Percentiles rank a stretch among this genome's conserved stretches.
These are phyloP conservation scores for Lathyrus oleraceus DNA, from an alignment of 306 rosid species.

Conservation along the genomic window DNA sequence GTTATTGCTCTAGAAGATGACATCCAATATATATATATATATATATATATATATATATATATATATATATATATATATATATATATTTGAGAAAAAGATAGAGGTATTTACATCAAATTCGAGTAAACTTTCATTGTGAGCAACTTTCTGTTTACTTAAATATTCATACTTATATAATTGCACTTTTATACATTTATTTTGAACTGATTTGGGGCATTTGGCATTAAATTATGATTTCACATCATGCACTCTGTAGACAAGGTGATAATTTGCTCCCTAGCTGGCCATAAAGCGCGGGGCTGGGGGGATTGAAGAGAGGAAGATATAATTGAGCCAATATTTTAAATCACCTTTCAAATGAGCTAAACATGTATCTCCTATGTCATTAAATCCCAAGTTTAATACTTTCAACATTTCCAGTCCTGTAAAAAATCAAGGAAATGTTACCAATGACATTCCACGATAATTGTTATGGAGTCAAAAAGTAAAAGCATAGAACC, in stretches of 20 bases:
- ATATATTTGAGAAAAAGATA: neutral
- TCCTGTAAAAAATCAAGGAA: constrained; percentile 45
- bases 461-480: constrained; percentile 8
- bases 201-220: neutral
- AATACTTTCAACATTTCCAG: constrained; percentile 68
- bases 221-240: constrained; percentile 3
- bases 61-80: too few species aligned
- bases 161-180: neutral
- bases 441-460: constrained; percentile 4
- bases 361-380: constrained; percentile 69
- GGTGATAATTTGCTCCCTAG: constrained; percentile 16
- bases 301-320: neutral
- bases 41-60: too few species aligned
- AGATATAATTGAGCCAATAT: constrained; percentile 8
- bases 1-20: too few species aligned
- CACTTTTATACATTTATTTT: neutral
- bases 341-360: constrained; percentile 73
- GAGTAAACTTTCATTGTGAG: neutral
- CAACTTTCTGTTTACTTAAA: neutral
- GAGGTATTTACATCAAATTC: neutral
- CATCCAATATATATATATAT: too few species aligned
- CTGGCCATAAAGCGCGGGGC: neutral
- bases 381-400: constrained; percentile 75
- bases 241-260: neutral
- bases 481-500: constrained; percentile 2